Base-by-base conservation (phyloP, 2,329 filamentous ascomycete species). In the Furcasterigmium sp. region DNA sequence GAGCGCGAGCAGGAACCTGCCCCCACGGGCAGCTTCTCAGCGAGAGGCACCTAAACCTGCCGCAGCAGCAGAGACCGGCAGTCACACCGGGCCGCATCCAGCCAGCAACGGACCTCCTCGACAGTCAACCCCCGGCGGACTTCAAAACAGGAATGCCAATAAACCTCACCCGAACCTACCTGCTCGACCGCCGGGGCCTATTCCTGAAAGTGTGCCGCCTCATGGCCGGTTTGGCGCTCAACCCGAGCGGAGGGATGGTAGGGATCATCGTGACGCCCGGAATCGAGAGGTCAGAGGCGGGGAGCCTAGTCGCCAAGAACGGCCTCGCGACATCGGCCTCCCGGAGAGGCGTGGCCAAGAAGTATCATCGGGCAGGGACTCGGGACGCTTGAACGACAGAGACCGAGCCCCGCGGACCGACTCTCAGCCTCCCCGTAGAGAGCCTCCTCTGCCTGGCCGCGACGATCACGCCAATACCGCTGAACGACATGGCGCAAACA, bases 101-200 rank as follows among this genome's bases (percentile, higher is more conserved):
- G 43, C 40, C 26, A 54, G 63, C 25, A 50, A 56, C 4, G 64
- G 70, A 13, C 46, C 53, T 5, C 50, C 56, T 17, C 64, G 60
- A 28, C 56, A 63, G 20, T 63, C 63, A 19, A 63, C 58, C n/a
- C 48, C 50, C 51, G 56, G 15, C 56, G 58, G 9, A 9, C 28
- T 29, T 23, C 29, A 39, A 13, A 37, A 46, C 44, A 42, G 46
- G 34, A 42, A 20, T 29, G 26, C 41, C 4, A 39, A 43, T 19
- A 48, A 21, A 8, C 57, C 55, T 29, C 63, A 60, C 47, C 29
- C 39, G 17, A 63, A 59, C 14, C 62, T 84, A 7, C 81, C 81
- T 2, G 79, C 63, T 42, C 70, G 78, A 43, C 80, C 80, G 14
- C 78, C 83, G 49, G 69, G 78, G 10, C 76, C 76, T 8, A 70